Evolutionary conservation across 495 filamentous ascomycete genomes (phyloP), one percentile per base, ranked within the genome.

Genomic region (Podospora tetraspora): DNA sequence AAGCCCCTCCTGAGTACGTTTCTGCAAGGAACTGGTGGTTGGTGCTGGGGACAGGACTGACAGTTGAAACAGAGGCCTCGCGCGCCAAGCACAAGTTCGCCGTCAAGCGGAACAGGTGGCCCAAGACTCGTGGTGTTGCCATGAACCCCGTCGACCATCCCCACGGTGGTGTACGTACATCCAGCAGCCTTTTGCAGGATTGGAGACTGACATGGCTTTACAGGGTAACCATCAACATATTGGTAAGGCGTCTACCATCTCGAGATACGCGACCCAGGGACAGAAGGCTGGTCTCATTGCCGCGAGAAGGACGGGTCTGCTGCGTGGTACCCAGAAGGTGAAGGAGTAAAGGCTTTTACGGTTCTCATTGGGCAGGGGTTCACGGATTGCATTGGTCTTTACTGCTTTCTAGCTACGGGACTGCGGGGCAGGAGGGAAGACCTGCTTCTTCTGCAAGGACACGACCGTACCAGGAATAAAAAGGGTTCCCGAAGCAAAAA

Each of bases 281-380:
- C 95, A 99, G 88, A 99, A 99, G 88, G 96, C 96, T 79, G 95
- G 95, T 97, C 93, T 97, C 79, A 99, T 99, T 86, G 95, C 95
- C 81, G 95, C 95, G 82, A 87, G 95, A 83, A 89, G 95, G 86
- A 99, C 95, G 79, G 95, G 95, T 94, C 88, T 99, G 83, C 87
- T 99, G 76, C 93, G 95, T 81, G 95, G 95, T 92, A 97, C 95
- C 77, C 96, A 98, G 86, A 99, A 99, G 91, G 90, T 87, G 79
- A 98, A 97, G 91, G 95, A 99, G 78, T 94, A 92, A 52, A 83
- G 79, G 79, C 75, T 78, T 82, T 78, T 77, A 79, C 77, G 80
- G 80, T 81, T 83, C 71, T 74, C 79, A 81, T 83, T 80, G 78
- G 81, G 79, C 79, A 78, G 82, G 81, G 80, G 83, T 84, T 83